Evolutionary conservation across 805 yeast genomes (phyloP).

Genomic region (Diddensiella transvaalensis): DNA sequence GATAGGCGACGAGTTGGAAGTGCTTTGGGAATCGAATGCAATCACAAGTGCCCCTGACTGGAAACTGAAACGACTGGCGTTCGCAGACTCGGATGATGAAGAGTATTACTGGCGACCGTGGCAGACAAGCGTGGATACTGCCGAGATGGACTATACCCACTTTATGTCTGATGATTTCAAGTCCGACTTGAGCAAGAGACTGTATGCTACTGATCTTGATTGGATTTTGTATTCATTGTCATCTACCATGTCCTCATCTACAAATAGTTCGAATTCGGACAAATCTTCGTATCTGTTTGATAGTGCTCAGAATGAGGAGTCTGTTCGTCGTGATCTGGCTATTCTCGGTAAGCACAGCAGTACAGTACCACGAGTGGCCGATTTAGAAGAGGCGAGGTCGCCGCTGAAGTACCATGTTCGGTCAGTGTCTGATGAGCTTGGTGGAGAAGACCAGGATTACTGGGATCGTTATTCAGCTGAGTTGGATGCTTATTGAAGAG

Average conservation of each 20-base stretch:
- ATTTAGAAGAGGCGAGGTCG: not conserved
- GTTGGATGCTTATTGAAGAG: slow-evolving; percentile 4
- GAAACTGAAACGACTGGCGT: slow-evolving; percentile 18
- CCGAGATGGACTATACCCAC: slow-evolving; percentile 18
- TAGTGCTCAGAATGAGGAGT: not conserved
- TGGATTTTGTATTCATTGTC: not conserved
- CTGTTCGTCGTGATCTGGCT: not conserved
- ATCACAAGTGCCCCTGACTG: slow-evolving; percentile 15
- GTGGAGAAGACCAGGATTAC: slow-evolving; percentile 13
- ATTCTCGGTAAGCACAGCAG: not conserved
- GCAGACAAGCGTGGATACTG: slow-evolving; percentile 17
- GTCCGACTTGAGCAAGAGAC: not conserved
- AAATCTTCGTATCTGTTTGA: not conserved
- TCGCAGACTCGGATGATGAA: slow-evolving; percentile 24
- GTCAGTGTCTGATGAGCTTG: not conserved
- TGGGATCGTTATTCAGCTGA: slow-evolving; percentile 15
- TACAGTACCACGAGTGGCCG: not conserved
- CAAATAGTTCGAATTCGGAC: not conserved
- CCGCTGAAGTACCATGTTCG: not conserved
- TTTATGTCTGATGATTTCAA: not conserved
- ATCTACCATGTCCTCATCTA: not conserved
- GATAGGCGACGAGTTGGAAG: slow-evolving; percentile 14
- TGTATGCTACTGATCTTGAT: not conserved
- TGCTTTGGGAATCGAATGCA: slow-evolving; percentile 26
- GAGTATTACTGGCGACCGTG: slow-evolving; percentile 24